Percentiles rank a stretch among this genome's conserved stretches.
Evolutionary conservation across 2,329 filamentous ascomycete genomes (phyloP).

Genomic region (Microcyclospora pomicola): DNA sequence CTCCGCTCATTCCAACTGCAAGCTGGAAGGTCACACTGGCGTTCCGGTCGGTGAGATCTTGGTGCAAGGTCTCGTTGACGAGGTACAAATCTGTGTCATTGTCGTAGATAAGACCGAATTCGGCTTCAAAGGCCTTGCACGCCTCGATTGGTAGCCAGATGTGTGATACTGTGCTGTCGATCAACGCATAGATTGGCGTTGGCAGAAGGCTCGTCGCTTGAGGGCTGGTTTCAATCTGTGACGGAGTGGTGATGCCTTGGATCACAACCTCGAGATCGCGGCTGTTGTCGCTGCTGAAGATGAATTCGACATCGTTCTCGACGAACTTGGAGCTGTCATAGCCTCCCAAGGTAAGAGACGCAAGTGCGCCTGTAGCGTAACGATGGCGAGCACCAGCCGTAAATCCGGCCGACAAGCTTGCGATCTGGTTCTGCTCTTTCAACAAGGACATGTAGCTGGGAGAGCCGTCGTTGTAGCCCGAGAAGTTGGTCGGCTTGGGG

Average conservation of each 20-base stretch:
- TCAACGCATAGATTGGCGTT: conserved; percentile 28
- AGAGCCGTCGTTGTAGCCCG: conserved; percentile 38
- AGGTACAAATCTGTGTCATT: conserved; percentile 50
- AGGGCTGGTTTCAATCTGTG: conserved; percentile 15
- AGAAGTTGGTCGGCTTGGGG: conserved; percentile 37
- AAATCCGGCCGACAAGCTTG: conserved; percentile 61
- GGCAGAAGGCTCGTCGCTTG: conserved; percentile 25
- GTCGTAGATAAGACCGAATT: conserved; percentile 53
- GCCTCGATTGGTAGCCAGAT: conserved; percentile 37
- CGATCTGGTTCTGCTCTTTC: conserved; percentile 45
- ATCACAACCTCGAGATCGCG: conserved; percentile 47
- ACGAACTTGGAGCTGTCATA: conserved; percentile 52
- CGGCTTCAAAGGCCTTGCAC: conserved; percentile 50
- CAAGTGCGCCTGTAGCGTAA: conserved; percentile 21
- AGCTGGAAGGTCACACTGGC: conserved; percentile 33
- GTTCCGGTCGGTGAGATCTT: conserved; percentile 32
- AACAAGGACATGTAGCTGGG: conserved; percentile 40
- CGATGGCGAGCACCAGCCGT: conserved; percentile 63
- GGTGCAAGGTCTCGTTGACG: conserved; percentile 43
- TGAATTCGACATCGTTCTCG: conserved; percentile 47
- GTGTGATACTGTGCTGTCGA: conserved; percentile 37
- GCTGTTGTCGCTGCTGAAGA: conserved; percentile 41
- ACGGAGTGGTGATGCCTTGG: conserved; percentile 25
- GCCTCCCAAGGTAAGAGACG: conserved; percentile 51
- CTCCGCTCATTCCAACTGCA: conserved; percentile 22